Base-by-base conservation (phyloP, 2,329 filamentous ascomycete species). In the Furcasterigmium furcatum region DNA sequence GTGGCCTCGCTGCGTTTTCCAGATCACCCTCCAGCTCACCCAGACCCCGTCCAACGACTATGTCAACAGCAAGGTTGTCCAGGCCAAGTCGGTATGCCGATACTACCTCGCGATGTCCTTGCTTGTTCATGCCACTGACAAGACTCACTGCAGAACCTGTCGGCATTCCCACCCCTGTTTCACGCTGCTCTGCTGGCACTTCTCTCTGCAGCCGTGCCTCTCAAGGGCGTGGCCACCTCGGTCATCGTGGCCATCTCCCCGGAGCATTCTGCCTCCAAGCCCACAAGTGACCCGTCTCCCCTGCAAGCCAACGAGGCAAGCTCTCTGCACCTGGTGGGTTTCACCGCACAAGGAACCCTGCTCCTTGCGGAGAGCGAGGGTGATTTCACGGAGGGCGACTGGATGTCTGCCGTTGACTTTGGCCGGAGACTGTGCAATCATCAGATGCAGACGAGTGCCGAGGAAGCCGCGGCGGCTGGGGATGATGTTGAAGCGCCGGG, bases 321-420 rank as follows among this genome's bases (percentile, higher is more conserved):
- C 45, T 95, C 90, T 5, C 68, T 88, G 19, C 92, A 96, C 61
- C 88, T 87, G n/a, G 75, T 96, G 47, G 86, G 84, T 6, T 95
- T 94, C 62, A 85, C 85, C n/a, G 83, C 84, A 2, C 73, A 82
- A 43, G 80, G 85, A 9, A 82, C 88, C 48, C 70, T 95, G 43
- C 67, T 96, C 19, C 67, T 96, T 35, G 84, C 80, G 27, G 88
- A 96, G 67, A 95, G 90, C 58, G 83, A 92, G 57, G 92, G 92
- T 1, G 68, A 70, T 4, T 97, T 96, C 60, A 80, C 81, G 39
- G 73, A 87, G 53, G 75, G 82, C 13, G 84, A 86, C 52, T 96
- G 91, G 90, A 80, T 90, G 46, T 70, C 76, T 36, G 80, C 87
- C 16, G 80, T 84, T 52, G 76, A 84, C 50, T 69, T 74, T 38